Evolutionary conservation across 2,329 filamentous ascomycete species (phyloP), one percentile per base, ranked within the genome.

Genomic region (Colletotrichum abscissum): DNA sequence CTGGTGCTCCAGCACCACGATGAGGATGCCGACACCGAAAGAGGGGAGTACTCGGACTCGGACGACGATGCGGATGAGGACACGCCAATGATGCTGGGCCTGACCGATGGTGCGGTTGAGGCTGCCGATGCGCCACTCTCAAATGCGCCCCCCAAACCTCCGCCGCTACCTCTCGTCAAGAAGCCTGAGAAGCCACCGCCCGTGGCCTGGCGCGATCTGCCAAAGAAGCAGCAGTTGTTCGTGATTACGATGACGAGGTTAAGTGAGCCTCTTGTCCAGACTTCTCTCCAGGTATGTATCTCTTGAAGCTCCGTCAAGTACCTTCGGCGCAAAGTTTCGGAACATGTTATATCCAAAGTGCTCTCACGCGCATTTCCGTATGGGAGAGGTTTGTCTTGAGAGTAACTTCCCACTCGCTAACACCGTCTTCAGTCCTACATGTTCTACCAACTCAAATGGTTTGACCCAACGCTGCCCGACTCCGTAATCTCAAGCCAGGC

Each of bases 401-500:
- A n/a, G n/a, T 11, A 7, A n/a, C 4, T 19, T 24, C 22, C 14
- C 52, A 22, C 5, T 16, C 28, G 6, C 52, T 68, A 49, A 73
- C 52, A 14, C 9, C 6, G 0, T 0, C 24, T 6, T 3, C 70
- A 93, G 82, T 89, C 93, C 1, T 97, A 97, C 82, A 91, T 97
- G 86, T 97, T 94, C 83, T 97, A 96, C 82, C 94, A 97, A 81
- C 89, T 98, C n/a, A 91, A 91, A 77, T 96, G 92, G 72, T 96
- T 97, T 77, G 84, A 89, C 71, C 84, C 86, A 0, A 82, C 78
- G 11, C 83, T 90, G 16, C 82, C 89, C 0, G 85, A 88, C 76
- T 87, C 93, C 28, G 91, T 89, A 2, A 95, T 97, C 76, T 90
- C 95, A 0, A 87, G 88, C 24, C 94, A 97, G 80, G 93, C 93